Percentiles rank a stretch among this genome's conserved stretches.
phyloP scores from a whole-genome alignment of 257 asterid species.

The Cruciata laevipes region DNA sequence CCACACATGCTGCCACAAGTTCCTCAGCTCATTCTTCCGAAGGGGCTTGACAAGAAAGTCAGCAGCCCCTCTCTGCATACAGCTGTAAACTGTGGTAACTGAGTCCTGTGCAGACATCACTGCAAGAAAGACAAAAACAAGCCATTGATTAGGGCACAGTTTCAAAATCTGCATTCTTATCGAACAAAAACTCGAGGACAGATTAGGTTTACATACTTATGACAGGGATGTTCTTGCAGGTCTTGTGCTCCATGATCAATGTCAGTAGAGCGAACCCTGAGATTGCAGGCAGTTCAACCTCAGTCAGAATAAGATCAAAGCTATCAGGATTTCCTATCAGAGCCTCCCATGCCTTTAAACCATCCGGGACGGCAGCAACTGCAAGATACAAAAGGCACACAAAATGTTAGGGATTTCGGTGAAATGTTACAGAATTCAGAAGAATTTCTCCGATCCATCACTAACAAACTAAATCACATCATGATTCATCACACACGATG shows the following conservation, averaged over 20 bases:
- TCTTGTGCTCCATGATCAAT: conserved; percentile 80
- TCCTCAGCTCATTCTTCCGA: conserved; percentile 83
- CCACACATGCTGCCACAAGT: conserved; percentile 99
- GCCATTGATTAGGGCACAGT: background rate
- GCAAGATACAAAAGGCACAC: conserved; percentile 14
- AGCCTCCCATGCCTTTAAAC: conserved; percentile 93
- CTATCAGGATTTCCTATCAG: conserved; percentile 54
- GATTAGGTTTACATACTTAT: conserved; percentile 70
- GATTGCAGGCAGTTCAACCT: conserved; percentile 87
- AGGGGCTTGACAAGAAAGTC: conserved; percentile 96
- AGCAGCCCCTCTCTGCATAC: conserved; percentile 94
- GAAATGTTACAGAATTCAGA: background rate
- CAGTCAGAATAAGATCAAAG: conserved; percentile 84
- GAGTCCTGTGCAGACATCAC: conserved; percentile 98
- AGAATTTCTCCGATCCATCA: background rate
- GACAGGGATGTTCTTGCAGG: conserved; percentile 89
- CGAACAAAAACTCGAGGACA: background rate
- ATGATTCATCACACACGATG: background rate
- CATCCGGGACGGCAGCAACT: conserved; percentile 92
- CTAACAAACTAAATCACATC: background rate
- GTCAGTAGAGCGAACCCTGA: conserved; percentile 97
- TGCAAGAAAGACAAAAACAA: conserved; percentile 25
- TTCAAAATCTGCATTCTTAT: background rate
- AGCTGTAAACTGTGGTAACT: conserved; percentile 77
- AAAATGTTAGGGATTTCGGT: background rate